A percentile compares a stretch with the other conserved stretches of the same genome.
Evolutionary conservation across 192 early-diverging fungal genomes (phyloP).

Genomic region (Irineochytrium annulatum): DNA sequence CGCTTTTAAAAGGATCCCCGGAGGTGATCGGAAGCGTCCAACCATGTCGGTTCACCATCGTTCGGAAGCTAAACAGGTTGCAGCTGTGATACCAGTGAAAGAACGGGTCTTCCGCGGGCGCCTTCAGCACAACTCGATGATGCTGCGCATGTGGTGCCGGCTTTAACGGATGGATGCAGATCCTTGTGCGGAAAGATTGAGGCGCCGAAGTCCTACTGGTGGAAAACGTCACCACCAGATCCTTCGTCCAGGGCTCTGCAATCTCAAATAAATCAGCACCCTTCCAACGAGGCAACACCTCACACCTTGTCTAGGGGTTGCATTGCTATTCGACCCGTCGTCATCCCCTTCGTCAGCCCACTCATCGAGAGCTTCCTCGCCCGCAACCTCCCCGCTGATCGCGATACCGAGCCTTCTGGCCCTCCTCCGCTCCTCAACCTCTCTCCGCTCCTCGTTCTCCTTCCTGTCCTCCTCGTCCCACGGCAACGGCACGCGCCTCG

Average conservation of each 20-base stretch:
- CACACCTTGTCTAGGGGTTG: no score
- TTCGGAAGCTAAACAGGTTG: constrained; percentile 31
- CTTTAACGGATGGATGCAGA: no score
- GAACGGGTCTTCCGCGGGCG: constrained; percentile 24
- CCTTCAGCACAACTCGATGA: constrained; percentile 17
- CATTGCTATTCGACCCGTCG: no score
- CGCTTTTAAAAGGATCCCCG: background rate
- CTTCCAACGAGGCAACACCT: no score
- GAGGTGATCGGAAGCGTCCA: constrained; percentile 13
- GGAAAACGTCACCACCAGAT: background rate
- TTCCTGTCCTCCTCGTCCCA: constrained; percentile 5
- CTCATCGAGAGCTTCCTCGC: background rate
- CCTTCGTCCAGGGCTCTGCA: no score
- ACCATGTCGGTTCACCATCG: constrained; percentile 17
- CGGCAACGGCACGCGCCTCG: constrained; percentile 5
- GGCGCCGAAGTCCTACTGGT: background rate
- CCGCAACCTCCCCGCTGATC: background rate
- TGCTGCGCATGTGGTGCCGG: constrained; percentile 13
- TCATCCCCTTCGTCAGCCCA: background rate
- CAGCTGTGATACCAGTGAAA: constrained; percentile 28
- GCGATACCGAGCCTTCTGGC: constrained; percentile 1
- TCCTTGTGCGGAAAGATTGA: background rate
- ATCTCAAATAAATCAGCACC: no score
- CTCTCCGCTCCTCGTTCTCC: background rate
- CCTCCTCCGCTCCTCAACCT: background rate